Percentiles rank a stretch among this genome's conserved stretches.
Evolutionary conservation across 345 rosid genomes (phyloP).

Genomic region (Salix brachista): DNA sequence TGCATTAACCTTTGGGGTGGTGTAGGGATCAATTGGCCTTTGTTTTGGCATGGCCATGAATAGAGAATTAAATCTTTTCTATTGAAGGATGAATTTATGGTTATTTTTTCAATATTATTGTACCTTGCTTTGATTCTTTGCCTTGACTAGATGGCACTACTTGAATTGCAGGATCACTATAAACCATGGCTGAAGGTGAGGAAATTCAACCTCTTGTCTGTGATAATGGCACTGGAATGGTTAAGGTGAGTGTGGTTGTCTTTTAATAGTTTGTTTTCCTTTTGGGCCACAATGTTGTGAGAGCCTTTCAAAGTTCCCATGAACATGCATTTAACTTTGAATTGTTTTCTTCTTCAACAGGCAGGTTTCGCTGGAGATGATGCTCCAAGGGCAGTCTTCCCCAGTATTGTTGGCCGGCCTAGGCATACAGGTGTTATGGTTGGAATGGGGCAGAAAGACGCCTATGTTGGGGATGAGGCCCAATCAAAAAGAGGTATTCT

Average conservation of each 20-base stretch:
- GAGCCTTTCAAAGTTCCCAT: background rate
- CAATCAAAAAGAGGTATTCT: conserved; percentile 67
- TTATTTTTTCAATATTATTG: background rate
- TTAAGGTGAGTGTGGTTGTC: conserved; percentile 36
- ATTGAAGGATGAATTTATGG: background rate
- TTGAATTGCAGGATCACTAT: background rate
- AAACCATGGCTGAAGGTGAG: conserved; percentile 32
- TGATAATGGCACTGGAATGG: conserved; percentile 77
- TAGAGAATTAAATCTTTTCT: background rate
- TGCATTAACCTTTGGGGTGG: background rate
- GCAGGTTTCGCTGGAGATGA: background rate
- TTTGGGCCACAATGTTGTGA: background rate
- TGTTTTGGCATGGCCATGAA: background rate
- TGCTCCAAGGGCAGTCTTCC: conserved; percentile 1
- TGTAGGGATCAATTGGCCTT: background rate
- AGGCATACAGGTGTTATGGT: conserved; percentile 69
- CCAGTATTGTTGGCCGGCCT: conserved; percentile 62
- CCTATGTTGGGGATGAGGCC: conserved; percentile 64
- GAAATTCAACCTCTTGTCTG: conserved; percentile 59
- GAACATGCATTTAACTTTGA: background rate
- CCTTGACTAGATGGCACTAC: background rate
- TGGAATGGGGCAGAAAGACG: conserved; percentile 69
- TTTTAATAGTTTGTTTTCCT: conserved; percentile 32
- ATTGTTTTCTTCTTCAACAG: conserved; percentile 5
- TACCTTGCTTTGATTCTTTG: background rate